Conservation (phyloP, 768 basidiomycete genomes). For the Suillus tomentosus region DNA sequence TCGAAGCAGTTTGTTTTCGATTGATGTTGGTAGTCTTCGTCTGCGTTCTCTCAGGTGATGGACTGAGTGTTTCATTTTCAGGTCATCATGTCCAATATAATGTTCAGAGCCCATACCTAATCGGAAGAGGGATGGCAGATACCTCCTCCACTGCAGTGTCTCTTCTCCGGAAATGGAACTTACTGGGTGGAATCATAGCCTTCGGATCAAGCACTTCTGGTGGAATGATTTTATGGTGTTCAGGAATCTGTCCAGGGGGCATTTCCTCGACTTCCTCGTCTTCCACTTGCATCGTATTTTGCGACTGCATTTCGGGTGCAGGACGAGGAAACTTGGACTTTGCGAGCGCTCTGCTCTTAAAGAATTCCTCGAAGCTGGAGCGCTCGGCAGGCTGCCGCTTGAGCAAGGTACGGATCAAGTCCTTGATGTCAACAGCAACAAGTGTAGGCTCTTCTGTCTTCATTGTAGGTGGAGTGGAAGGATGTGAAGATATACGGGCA, state of each 20-base stretch:
- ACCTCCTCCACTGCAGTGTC: conserved; percentile 23
- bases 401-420: conserved; percentile 80
- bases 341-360: conserved; percentile 73
- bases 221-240: conserved; percentile 72
- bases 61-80: conserved; percentile 16
- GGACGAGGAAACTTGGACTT: conserved; percentile 78
- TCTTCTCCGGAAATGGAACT: conserved; percentile 66
- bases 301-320: conserved; percentile 17
- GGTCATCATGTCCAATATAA: not conserved
- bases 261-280: conserved; percentile 34
- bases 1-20: conserved; percentile 19
- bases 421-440: conserved; percentile 84
- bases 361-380: conserved; percentile 91
- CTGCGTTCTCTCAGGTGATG: conserved; percentile 22
- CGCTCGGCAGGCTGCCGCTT: conserved; percentile 84
- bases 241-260: conserved; percentile 54
- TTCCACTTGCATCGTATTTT: conserved; percentile 14
- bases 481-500: conserved; percentile 41
- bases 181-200: conserved; percentile 81
- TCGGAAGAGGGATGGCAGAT: conserved; percentile 14
- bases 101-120: conserved; percentile 21
- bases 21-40: conserved; percentile 9
- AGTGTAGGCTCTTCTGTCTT: conserved; percentile 51
- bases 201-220: conserved; percentile 80
- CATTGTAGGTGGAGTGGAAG: conserved; percentile 21